These are phyloP conservation scores for Zasmidium citrigriseum DNA, from an alignment of 2,329 filamentous ascomycete species.

Conservation along the genomic window DNA sequence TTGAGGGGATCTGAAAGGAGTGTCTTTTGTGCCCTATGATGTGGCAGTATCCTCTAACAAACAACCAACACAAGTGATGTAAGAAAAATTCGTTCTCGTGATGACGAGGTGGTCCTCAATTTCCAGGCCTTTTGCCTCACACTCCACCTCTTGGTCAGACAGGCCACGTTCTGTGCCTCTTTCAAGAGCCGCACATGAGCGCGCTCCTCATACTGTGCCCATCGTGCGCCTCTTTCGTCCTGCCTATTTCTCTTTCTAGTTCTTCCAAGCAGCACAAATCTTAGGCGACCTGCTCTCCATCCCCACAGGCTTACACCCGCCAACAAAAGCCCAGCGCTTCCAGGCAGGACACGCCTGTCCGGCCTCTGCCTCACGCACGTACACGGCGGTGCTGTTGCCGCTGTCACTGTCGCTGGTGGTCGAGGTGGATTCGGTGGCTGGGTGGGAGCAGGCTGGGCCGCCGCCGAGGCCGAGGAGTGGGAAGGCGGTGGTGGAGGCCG, in stretches of 20 bases:
- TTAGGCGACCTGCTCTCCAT: background rate
- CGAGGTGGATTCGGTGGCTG: background rate
- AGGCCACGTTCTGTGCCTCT: too few relatives aligned
- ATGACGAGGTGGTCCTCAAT: too few relatives aligned
- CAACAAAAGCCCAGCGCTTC: background rate
- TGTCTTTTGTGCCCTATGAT: too few relatives aligned
- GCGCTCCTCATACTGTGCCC: too few relatives aligned
- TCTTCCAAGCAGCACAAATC: background rate
- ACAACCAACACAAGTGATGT: too few relatives aligned
- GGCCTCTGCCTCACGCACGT: background rate
- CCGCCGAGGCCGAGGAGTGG: background rate
- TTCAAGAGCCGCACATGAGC: background rate
- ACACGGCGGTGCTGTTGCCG: background rate
- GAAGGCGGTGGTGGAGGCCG: background rate
- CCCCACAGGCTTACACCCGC: background rate
- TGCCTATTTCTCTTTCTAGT: background rate
- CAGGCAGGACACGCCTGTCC: background rate
- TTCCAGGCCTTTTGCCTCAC: too few relatives aligned
- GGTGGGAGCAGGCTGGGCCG: background rate
- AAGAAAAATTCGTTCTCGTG: too few relatives aligned
- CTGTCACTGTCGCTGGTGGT: background rate
- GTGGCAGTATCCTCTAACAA: too few relatives aligned
- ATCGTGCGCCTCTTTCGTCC: background rate
- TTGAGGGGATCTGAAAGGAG: too few relatives aligned
- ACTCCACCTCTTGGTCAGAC: too few relatives aligned